Conservation (phyloP, 2,329 filamentous ascomycete species). For the Xylaria sp. region DNA sequence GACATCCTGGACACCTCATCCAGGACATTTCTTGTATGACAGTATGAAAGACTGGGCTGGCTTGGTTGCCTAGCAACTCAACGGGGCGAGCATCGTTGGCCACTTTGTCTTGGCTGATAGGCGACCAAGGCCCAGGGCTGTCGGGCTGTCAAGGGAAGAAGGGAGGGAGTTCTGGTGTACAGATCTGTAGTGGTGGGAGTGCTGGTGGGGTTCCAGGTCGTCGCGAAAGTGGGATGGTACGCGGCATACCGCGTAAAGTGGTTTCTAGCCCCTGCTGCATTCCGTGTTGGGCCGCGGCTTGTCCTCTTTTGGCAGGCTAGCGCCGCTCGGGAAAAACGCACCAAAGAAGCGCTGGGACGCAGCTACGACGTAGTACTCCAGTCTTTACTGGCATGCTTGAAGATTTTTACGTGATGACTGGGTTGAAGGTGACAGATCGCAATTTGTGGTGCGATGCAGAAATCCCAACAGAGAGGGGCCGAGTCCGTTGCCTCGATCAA, state of each 20-base stretch:
- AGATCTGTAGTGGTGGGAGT: too few species aligned
- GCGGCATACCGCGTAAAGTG: conserved; percentile 44
- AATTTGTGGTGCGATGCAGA: neutral
- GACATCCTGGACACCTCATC: too few species aligned
- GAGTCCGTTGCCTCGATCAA: neutral
- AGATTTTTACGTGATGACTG: conserved; percentile 2
- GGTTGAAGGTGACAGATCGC: conserved; percentile 9
- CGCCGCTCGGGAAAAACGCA: neutral
- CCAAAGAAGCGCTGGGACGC: neutral
- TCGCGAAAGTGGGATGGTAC: conserved; percentile 39
- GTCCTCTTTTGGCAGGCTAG: conserved; percentile 7
- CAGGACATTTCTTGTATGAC: conserved; percentile 19
- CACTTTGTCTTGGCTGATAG: conserved; percentile 29
- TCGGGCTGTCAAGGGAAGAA: too few species aligned
- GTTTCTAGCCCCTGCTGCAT: conserved; percentile 37
- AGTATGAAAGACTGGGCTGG: conserved; percentile 33
- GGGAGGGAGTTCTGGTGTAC: too few species aligned
- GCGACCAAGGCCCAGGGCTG: conserved; percentile 25
- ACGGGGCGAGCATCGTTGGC: conserved; percentile 26
- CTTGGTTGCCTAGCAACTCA: conserved; percentile 41
- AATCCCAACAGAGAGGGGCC: conserved; percentile 11
- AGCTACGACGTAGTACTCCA: neutral
- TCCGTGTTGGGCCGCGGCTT: conserved; percentile 5
- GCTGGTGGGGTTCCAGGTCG: too few species aligned
- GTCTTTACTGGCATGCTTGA: conserved; percentile 3